Evolutionary conservation across 768 basidiomycete genomes (phyloP).

Genomic region (Crucibulum laeve): DNA sequence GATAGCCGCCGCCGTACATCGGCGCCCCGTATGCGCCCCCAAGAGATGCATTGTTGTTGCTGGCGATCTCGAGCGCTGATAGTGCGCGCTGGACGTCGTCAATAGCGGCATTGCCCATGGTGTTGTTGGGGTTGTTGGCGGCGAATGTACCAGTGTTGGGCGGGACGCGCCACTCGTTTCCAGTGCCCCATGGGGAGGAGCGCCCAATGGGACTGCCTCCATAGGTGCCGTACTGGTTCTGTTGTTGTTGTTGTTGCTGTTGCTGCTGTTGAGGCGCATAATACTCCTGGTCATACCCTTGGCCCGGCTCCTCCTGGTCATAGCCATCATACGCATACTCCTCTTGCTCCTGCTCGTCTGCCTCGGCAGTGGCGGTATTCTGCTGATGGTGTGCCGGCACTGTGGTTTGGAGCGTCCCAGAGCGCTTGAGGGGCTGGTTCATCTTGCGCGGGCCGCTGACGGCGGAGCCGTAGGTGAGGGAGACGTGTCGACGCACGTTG

Average conservation of each 20-base stretch:
- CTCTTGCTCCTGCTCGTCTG: slow-evolving; percentile 29
- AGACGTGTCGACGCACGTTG: slow-evolving; percentile 75
- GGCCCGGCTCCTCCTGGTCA: slow-evolving; percentile 36
- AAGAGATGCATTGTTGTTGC: slow-evolving; percentile 20
- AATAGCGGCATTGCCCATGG: slow-evolving; percentile 35
- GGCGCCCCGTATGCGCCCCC: slow-evolving; percentile 12
- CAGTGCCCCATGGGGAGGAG: slow-evolving; percentile 60
- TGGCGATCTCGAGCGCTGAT: slow-evolving; percentile 60
- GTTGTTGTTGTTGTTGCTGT: slow-evolving; percentile 18
- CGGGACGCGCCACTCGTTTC: slow-evolving; percentile 62
- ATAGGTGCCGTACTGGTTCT: slow-evolving; percentile 38
- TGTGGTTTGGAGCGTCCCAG: slow-evolving; percentile 69
- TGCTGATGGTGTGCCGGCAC: slow-evolving; percentile 31
- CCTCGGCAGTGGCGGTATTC: slow-evolving; percentile 34
- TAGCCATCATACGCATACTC: slow-evolving; percentile 46
- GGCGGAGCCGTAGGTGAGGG: slow-evolving; percentile 67
- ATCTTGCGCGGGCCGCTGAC: slow-evolving; percentile 49
- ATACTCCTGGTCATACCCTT: slow-evolving; percentile 58
- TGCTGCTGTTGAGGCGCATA: slow-evolving; percentile 36
- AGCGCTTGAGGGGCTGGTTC: slow-evolving; percentile 57
- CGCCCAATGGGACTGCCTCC: slow-evolving; percentile 52
- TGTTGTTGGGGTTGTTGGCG: slow-evolving; percentile 22
- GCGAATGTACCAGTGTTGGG: too few species aligned
- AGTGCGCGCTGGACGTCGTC: slow-evolving; percentile 79
- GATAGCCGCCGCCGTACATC: too few species aligned